Evolutionary conservation across 352 stramenopile genomes (phyloP).

Genomic region (Globisporangium spinosum): DNA sequence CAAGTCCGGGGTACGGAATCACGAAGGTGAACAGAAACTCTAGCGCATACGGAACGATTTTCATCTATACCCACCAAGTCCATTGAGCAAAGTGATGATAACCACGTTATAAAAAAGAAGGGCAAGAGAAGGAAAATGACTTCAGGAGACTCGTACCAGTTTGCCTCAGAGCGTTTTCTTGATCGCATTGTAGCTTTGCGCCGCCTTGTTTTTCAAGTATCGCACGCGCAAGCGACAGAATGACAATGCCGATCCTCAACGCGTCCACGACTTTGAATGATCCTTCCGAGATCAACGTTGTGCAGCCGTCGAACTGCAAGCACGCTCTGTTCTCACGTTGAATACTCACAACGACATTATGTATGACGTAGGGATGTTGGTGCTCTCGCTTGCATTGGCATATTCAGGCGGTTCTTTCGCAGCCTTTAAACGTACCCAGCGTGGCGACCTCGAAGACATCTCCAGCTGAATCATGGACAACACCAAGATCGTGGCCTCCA

Average conservation of each 20-base stretch:
- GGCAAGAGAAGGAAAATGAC: neutral
- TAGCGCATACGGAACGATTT: constrained; percentile 19
- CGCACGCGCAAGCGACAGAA: constrained; percentile 22
- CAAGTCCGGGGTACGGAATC: constrained; percentile 54
- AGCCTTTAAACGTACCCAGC: constrained; percentile 12
- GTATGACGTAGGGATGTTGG: too few relatives aligned
- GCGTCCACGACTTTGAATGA: constrained; percentile 36
- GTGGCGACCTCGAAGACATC: constrained; percentile 5
- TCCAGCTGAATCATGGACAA: constrained; percentile 16
- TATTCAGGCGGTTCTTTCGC: too few relatives aligned
- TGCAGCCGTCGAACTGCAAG: constrained; percentile 20
- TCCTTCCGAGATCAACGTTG: constrained; percentile 30
- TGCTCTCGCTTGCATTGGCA: too few relatives aligned
- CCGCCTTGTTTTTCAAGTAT: constrained; percentile 15
- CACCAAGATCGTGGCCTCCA: constrained; percentile 13
- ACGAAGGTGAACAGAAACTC: constrained; percentile 35
- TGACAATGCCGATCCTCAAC: constrained; percentile 25
- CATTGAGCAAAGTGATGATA: neutral
- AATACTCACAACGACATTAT: too few relatives aligned
- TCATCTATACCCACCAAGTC: constrained; percentile 6
- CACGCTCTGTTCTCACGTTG: constrained; percentile 49
- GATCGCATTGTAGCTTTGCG: neutral
- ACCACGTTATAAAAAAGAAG: neutral
- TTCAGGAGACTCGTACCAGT: constrained; percentile 2
- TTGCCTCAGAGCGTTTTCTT: neutral